A percentile compares a stretch with the other conserved stretches of the same genome.
Evolutionary conservation across 768 basidiomycete genomes (phyloP).

Genomic region (Leccinum rimulosum): DNA sequence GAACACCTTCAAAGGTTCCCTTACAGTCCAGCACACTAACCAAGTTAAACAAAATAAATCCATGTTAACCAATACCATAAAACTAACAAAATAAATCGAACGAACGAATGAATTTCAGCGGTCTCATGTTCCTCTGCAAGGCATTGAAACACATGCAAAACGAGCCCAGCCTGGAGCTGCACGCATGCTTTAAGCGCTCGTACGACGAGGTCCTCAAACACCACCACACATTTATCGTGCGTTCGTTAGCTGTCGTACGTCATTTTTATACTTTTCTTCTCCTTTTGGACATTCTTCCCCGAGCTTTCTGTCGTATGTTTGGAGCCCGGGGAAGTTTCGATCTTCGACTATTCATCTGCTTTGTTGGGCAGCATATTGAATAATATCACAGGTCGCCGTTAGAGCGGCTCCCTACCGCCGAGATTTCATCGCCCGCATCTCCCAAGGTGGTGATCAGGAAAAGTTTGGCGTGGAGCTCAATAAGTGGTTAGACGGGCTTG

Average conservation of each 20-base stretch:
- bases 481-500: constrained; percentile 65
- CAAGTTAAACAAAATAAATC: constrained; percentile 3
- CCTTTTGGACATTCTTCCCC: neutral
- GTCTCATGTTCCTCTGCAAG: constrained; percentile 63
- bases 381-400: constrained; percentile 47
- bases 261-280: neutral
- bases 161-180: constrained; percentile 51
- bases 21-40: neutral
- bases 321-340: neutral
- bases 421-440: constrained; percentile 61
- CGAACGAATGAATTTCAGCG: constrained; percentile 37
- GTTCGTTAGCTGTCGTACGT: constrained; percentile 42
- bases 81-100: neutral
- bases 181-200: constrained; percentile 66
- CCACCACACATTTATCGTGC: constrained; percentile 66
- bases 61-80: neutral
- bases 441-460: constrained; percentile 60
- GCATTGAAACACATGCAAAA: constrained; percentile 65
- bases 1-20: constrained; percentile 19
- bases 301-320: neutral
- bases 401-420: constrained; percentile 60
- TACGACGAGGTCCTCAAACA: constrained; percentile 67
- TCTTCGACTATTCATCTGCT: neutral
- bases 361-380: neutral
- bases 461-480: constrained; percentile 56